Evolutionary conservation across 2,329 filamentous ascomycete species (phyloP).

Genomic region (Aurifilum marmelostoma): DNA sequence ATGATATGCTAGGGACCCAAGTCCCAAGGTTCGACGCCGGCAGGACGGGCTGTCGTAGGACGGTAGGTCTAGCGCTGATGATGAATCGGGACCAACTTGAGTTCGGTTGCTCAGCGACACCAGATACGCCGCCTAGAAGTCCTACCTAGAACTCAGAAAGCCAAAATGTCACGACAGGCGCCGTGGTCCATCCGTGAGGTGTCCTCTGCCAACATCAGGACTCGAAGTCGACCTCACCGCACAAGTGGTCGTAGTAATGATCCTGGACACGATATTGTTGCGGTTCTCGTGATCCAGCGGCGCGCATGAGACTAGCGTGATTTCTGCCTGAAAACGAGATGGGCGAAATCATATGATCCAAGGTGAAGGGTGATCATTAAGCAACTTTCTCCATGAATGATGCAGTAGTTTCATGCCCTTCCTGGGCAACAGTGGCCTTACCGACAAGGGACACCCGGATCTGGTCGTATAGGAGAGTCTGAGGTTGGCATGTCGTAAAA

Average conservation of each 20-base stretch:
- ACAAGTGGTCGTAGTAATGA: background rate
- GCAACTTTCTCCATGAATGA: constrained; percentile 26
- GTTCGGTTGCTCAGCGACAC: background rate
- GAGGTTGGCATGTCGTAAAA: background rate
- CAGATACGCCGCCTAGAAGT: background rate
- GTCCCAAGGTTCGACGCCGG: constrained; percentile 2
- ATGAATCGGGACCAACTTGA: background rate
- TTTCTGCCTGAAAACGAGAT: constrained; percentile 8
- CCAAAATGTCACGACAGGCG: background rate
- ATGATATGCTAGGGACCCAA: constrained; percentile 1
- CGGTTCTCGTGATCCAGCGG: background rate
- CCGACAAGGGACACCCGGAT: constrained; percentile 22
- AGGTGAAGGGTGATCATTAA: constrained; percentile 15
- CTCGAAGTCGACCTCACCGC: background rate
- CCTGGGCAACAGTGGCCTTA: constrained; percentile 9
- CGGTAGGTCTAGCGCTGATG: constrained; percentile 6
- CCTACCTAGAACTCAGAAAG: background rate
- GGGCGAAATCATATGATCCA: constrained; percentile 13
- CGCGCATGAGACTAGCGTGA: background rate
- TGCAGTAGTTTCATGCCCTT: constrained; percentile 15
- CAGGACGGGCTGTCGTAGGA: constrained; percentile 1
- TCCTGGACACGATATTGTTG: background rate
- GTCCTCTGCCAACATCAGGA: background rate
- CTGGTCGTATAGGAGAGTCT: constrained; percentile 14
- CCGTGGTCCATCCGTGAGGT: background rate